Conservation (phyloP, 805 yeast genomes). For the Barnettozyma siamensis region DNA sequence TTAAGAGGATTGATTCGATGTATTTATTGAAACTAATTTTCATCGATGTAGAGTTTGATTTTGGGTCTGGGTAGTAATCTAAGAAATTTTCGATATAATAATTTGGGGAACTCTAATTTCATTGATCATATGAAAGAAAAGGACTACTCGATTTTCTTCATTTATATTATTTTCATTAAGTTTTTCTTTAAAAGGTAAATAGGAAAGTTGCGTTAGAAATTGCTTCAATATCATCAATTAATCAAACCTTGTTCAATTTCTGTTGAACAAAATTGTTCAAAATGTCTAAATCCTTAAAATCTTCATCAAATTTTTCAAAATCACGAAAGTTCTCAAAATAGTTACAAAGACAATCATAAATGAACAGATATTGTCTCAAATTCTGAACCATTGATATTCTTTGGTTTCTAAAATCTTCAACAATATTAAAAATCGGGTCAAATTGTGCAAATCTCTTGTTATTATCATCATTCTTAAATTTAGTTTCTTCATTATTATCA, state of each 20-base stretch:
- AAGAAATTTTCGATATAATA: too few species aligned
- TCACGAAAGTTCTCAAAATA: constrained; percentile 13
- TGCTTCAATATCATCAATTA: not conserved
- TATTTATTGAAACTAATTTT: too few species aligned
- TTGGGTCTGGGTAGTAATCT: too few species aligned
- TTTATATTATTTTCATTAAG: too few species aligned
- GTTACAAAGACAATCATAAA: constrained; percentile 54
- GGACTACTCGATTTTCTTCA: too few species aligned
- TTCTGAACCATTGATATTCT: constrained; percentile 83
- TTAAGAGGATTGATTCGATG: too few species aligned
- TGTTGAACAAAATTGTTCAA: constrained; percentile 4
- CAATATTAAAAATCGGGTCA: constrained; percentile 46
- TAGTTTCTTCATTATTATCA: not conserved
- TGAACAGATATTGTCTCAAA: constrained; percentile 64
- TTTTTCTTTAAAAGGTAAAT: too few species aligned
- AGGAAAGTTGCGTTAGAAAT: not conserved
- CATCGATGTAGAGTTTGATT: too few species aligned
- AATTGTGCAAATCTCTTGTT: constrained; percentile 35
- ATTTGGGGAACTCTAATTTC: too few species aligned
- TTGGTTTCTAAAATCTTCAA: constrained; percentile 64
- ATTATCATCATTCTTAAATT: not conserved
- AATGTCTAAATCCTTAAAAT: constrained; percentile 6
- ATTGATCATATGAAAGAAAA: too few species aligned
- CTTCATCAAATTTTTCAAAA: constrained; percentile 4
- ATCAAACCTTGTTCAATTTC: not conserved